Conservation (phyloP, 2,329 filamentous ascomycete species). For the Pezicula rhizophila region DNA sequence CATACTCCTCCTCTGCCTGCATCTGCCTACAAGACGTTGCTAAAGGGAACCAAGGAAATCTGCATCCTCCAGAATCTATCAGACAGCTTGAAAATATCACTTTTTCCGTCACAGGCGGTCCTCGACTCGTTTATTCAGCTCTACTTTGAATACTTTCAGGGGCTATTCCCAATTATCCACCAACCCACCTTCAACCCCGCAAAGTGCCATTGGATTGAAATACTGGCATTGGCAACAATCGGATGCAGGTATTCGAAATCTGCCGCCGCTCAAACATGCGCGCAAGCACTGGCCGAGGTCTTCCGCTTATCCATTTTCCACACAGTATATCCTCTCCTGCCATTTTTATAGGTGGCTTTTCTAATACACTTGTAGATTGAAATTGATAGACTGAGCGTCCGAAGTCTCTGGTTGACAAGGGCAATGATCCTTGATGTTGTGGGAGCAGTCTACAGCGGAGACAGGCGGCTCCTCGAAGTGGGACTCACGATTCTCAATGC, state of each 20-base stretch:
- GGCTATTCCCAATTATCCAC: background rate
- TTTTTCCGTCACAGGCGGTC: background rate
- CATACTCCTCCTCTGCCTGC: too few species aligned
- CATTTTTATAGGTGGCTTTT: background rate
- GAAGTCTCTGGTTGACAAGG: background rate
- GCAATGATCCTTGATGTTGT: background rate
- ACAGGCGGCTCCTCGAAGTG: background rate
- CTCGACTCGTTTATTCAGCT: slow-evolving; percentile 1
- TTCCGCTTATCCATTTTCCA: background rate
- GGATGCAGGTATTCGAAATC: background rate
- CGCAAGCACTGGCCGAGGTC: background rate
- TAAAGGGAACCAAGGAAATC: background rate
- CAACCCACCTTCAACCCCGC: background rate
- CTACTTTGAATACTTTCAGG: background rate
- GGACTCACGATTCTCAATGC: background rate
- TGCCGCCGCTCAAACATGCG: background rate
- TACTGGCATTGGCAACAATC: background rate
- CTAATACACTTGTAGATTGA: background rate
- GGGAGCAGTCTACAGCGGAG: background rate
- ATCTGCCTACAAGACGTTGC: background rate
- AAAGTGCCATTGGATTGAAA: background rate
- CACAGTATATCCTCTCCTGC: background rate
- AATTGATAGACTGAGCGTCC: background rate
- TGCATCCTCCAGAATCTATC: background rate
- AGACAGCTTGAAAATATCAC: background rate